Conservation (phyloP, 345 rosid genomes). For the Bruguiera sexangula region DNA sequence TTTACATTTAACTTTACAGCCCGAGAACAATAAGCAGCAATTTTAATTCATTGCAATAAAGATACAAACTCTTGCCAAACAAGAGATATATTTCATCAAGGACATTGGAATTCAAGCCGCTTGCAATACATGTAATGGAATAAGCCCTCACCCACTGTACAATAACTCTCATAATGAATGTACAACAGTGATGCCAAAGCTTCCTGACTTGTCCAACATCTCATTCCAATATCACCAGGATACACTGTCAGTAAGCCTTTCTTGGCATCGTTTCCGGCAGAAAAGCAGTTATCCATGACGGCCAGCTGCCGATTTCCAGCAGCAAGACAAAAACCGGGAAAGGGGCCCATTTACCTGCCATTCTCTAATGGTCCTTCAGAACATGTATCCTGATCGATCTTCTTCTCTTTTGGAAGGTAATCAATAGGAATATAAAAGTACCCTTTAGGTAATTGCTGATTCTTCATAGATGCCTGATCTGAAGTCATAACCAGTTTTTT, state of each 20-base stretch:
- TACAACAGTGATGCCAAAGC: conserved; percentile 40
- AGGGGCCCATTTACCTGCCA: conserved; percentile 29
- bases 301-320: neutral
- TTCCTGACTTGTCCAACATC: conserved; percentile 12
- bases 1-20: conserved; percentile 38
- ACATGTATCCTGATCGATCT: conserved; percentile 33
- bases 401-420: conserved; percentile 71
- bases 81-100: neutral
- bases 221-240: too few relatives aligned
- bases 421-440: conserved; percentile 83
- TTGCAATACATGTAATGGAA: conserved; percentile 17
- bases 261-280: too few relatives aligned
- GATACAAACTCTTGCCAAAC: conserved; percentile 15
- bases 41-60: conserved; percentile 16
- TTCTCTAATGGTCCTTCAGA: conserved; percentile 47
- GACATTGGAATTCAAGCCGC: too few relatives aligned
- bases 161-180: conserved; percentile 45
- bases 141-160: conserved; percentile 41
- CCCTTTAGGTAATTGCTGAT: conserved; percentile 87
- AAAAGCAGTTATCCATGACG: too few relatives aligned
- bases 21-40: conserved; percentile 11
- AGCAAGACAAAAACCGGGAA: conserved; percentile 5
- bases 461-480: conserved; percentile 92
- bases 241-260: too few relatives aligned
- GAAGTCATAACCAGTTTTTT: conserved; percentile 97